A percentile compares a stretch with the other conserved stretches of the same genome.
phyloP scores from a whole-genome alignment of 202 grass and related monocot species.

The Elaeis oleifera region DNA sequence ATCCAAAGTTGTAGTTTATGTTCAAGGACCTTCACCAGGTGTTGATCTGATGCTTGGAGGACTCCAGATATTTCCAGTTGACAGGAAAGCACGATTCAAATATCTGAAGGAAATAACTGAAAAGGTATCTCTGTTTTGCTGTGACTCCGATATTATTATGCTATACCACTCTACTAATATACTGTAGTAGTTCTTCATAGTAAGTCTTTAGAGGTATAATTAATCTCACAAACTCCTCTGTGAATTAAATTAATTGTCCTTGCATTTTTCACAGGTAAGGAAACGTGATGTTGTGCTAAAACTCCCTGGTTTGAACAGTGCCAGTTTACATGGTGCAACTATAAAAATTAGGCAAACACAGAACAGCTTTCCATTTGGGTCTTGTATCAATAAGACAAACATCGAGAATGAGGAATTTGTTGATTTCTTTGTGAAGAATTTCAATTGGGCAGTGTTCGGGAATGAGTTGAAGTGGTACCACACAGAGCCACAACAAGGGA shows the following conservation, averaged over 20 bases:
- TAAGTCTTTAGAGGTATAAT: too few species aligned
- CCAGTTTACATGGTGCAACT: slow-evolving; percentile 9
- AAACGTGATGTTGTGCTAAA: slow-evolving; percentile 64
- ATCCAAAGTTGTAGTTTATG: slow-evolving; percentile 50
- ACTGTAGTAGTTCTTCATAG: too few species aligned
- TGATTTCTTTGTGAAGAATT: slow-evolving; percentile 61
- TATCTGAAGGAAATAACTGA: slow-evolving; percentile 50
- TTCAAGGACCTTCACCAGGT: slow-evolving; percentile 59
- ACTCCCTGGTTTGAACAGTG: slow-evolving; percentile 11
- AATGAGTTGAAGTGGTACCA: slow-evolving; percentile 98
- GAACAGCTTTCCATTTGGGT: slow-evolving; percentile 81
- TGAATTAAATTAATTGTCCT: too few species aligned
- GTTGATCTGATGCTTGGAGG: slow-evolving; percentile 82
- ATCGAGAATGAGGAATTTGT: slow-evolving; percentile 96
- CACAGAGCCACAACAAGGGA: slow-evolving; percentile 75
- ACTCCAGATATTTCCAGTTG: slow-evolving; percentile 67
- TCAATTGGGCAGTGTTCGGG: slow-evolving; percentile 92
- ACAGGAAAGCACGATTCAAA: slow-evolving; percentile 40
- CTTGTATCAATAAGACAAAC: slow-evolving; percentile 82
- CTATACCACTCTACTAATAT: too few species aligned
- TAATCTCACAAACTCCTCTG: too few species aligned
- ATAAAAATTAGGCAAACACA: slow-evolving; percentile 48
- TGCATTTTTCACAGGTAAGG: slow-evolving; percentile 33
- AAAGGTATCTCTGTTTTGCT: slow-evolving; percentile 32
- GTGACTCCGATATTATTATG: too few species aligned